Conservation (phyloP, 1,139 yeast genomes). For the Diutina ranongensis region DNA sequence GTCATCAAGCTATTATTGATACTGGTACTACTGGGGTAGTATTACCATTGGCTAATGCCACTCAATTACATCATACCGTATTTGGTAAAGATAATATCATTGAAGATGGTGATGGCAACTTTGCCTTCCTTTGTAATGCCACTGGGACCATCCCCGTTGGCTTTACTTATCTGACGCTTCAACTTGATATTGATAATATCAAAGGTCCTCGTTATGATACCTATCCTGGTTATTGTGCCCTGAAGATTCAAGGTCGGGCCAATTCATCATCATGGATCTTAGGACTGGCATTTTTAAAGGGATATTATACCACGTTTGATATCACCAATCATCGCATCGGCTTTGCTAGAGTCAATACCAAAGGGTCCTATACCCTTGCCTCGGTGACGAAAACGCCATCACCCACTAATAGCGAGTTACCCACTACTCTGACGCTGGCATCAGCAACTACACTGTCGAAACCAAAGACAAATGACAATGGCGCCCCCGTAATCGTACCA, state of each 20-base stretch:
- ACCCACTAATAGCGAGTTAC: not conserved
- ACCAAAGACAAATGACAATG: not conserved
- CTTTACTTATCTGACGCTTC: conserved; percentile 33
- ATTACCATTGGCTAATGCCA: conserved; percentile 46
- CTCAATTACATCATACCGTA: conserved; percentile 26
- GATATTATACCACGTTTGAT: conserved; percentile 50
- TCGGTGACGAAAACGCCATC: not conserved
- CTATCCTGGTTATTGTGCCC: conserved; percentile 45
- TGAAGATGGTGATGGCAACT: conserved; percentile 42
- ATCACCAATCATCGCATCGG: conserved; percentile 39
- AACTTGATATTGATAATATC: conserved; percentile 33
- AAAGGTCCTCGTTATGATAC: conserved; percentile 34
- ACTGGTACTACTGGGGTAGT: conserved; percentile 59
- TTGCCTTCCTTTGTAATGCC: conserved; percentile 47
- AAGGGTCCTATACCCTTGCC: conserved; percentile 7
- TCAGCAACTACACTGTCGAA: not conserved
- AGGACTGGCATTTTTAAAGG: conserved; percentile 50
- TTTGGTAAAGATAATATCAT: conserved; percentile 38
- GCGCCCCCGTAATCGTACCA: not conserved
- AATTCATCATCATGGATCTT: conserved; percentile 28
- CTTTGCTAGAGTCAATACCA: conserved; percentile 15
- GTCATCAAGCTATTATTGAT: conserved; percentile 44
- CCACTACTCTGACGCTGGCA: not conserved
- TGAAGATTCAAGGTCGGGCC: conserved; percentile 46
- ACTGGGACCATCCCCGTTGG: conserved; percentile 23